Conservation (phyloP, 345 rosid genomes). For the Adansonia digitata region DNA sequence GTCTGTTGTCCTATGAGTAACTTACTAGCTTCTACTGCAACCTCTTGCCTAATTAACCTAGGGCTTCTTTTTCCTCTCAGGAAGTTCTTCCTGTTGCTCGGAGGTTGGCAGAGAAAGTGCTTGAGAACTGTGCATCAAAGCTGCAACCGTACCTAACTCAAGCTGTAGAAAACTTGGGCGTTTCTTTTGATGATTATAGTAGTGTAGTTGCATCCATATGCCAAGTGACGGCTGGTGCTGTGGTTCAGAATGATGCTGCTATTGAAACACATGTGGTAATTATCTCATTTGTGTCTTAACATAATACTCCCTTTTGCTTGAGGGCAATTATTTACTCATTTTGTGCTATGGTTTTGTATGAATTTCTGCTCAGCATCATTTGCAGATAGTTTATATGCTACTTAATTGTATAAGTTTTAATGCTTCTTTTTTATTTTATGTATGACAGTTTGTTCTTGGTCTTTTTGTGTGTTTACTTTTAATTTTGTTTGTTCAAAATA, state of each 20-base stretch:
- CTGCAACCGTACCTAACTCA: conserved; percentile 55
- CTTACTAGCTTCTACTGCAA: not conserved
- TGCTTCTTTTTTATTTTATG: not conserved
- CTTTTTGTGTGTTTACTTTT: not conserved
- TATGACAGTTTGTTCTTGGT: not conserved
- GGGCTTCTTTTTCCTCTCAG: conserved; percentile 25
- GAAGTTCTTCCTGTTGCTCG: conserved; percentile 48
- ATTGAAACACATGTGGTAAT: conserved; percentile 49
- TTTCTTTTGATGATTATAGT: conserved; percentile 51
- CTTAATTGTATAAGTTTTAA: not conserved
- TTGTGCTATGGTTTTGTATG: not conserved
- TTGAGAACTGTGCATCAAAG: not conserved
- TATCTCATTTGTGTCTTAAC: conserved; percentile 2
- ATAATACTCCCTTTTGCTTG: not conserved
- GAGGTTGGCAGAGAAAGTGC: not conserved
- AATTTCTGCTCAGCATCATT: not conserved
- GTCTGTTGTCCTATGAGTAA: conserved; percentile 27
- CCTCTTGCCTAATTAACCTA: conserved; percentile 18
- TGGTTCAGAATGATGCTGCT: conserved; percentile 34
- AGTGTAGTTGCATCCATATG: conserved; percentile 58
- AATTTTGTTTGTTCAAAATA: conserved; percentile 1
- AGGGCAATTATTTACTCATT: not conserved
- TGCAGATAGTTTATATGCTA: not conserved
- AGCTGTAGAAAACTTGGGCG: conserved; percentile 50
- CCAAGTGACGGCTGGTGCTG: conserved; percentile 41